Conservation (phyloP, 2,329 filamentous ascomycete genomes). For the Ophiostoma sp. region DNA sequence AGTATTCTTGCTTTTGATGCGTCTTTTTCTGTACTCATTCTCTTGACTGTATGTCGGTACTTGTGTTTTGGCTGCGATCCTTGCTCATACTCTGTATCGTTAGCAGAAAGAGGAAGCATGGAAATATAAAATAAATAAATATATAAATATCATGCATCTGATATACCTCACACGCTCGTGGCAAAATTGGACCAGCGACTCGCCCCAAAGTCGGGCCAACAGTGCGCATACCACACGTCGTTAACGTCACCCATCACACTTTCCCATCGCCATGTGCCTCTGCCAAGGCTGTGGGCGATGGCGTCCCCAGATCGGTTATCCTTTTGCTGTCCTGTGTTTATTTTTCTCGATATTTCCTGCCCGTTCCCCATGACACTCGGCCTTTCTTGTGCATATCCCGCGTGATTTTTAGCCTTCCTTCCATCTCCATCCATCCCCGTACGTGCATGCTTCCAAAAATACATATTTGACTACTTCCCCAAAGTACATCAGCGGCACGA, state of each 20-base stretch:
- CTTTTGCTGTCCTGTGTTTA: background rate
- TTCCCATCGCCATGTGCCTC: background rate
- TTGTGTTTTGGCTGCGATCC: background rate
- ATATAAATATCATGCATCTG: background rate
- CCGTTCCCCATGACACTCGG: background rate
- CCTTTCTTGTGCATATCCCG: slow-evolving; percentile 8
- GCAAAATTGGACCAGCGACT: background rate
- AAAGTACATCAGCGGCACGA: background rate
- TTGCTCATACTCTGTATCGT: too few relatives aligned
- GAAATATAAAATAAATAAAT: background rate
- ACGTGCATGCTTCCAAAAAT: slow-evolving; percentile 18
- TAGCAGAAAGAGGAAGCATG: background rate
- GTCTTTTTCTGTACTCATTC: background rate
- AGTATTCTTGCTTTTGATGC: background rate
- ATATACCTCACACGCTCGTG: background rate
- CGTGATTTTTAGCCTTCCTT: background rate
- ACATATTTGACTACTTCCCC: background rate
- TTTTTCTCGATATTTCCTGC: background rate
- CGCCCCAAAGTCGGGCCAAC: background rate
- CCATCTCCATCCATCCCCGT: background rate
- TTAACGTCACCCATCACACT: background rate
- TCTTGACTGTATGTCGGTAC: background rate
- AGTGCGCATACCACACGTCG: background rate
- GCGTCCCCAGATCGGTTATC: background rate
- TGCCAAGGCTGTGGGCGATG: background rate